Conservation (phyloP, 1,284 basidiomycete genomes). For the Sporisorium exsertum region DNA sequence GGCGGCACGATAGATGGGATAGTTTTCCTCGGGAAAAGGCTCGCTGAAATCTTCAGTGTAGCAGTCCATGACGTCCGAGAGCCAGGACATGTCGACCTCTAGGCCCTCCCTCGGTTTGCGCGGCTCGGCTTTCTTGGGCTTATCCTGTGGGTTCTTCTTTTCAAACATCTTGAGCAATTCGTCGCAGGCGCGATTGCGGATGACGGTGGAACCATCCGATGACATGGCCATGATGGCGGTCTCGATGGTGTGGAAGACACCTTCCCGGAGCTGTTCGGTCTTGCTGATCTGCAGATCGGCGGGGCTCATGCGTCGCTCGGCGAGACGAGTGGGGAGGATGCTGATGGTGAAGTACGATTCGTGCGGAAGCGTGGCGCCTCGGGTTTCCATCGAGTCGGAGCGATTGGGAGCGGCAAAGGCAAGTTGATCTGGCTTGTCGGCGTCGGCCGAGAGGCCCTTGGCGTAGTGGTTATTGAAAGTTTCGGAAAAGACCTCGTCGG, state of each 20-base stretch:
- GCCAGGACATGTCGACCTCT: slow-evolving; percentile 56
- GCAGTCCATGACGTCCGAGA: slow-evolving; percentile 59
- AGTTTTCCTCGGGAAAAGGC: slow-evolving; percentile 54
- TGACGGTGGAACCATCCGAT: slow-evolving; percentile 54
- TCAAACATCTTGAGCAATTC: slow-evolving; percentile 55
- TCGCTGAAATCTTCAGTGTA: slow-evolving; percentile 58
- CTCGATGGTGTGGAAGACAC: slow-evolving; percentile 56
- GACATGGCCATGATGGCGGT: slow-evolving; percentile 57
- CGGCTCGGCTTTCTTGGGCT: slow-evolving; percentile 19
- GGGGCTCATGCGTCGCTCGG: slow-evolving; percentile 53
- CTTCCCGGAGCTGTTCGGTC: slow-evolving; percentile 51
- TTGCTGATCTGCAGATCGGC: slow-evolving; percentile 38
- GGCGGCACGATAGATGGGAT: slow-evolving; percentile 62
- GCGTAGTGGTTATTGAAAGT: slow-evolving; percentile 43
- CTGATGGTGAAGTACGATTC: slow-evolving; percentile 61
- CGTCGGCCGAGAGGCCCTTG: slow-evolving; percentile 11
- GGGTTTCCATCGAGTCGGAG: slow-evolving; percentile 24
- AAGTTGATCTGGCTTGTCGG: slow-evolving; percentile 22
- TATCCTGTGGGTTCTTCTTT: slow-evolving; percentile 48
- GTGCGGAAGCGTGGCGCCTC: slow-evolving; percentile 39
- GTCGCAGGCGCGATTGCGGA: slow-evolving; percentile 61
- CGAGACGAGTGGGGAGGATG: slow-evolving; percentile 48
- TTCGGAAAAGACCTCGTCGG: slow-evolving; percentile 61
- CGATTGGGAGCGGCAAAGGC: neutral
- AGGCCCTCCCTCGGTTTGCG: slow-evolving; percentile 29